phyloP scores from a whole-genome alignment of 331 rosid genomes.

The Malus hybrid region DNA sequence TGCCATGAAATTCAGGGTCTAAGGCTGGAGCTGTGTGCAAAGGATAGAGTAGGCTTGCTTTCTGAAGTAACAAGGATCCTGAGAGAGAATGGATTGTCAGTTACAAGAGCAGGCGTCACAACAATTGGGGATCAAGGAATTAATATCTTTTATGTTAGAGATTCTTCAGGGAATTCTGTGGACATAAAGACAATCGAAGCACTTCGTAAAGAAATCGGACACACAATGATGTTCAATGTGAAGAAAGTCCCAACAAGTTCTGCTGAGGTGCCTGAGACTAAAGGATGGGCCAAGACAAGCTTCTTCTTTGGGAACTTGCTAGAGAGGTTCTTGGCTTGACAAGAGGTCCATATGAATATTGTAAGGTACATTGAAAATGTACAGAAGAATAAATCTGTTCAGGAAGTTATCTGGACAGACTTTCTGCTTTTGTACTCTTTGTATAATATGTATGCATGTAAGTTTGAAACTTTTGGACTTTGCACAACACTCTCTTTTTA shows the following conservation, averaged over 20 bases:
- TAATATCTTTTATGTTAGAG: slow-evolving; percentile 73
- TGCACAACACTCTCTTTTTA: not conserved
- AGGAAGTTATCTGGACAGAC: slow-evolving; percentile 15
- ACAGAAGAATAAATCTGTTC: slow-evolving; percentile 35
- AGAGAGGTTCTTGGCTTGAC: slow-evolving; percentile 57
- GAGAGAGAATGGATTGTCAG: slow-evolving; percentile 73
- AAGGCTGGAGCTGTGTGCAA: slow-evolving; percentile 75
- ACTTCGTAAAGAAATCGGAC: slow-evolving; percentile 61
- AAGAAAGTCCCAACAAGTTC: slow-evolving; percentile 52
- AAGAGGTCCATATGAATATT: not conserved
- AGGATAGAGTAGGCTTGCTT: slow-evolving; percentile 73
- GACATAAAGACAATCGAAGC: slow-evolving; percentile 50
- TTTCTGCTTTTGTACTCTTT: slow-evolving; percentile 12
- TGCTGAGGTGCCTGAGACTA: slow-evolving; percentile 36
- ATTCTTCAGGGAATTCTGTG: slow-evolving; percentile 64
- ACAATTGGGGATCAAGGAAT: slow-evolving; percentile 72
- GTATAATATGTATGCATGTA: slow-evolving; percentile 12
- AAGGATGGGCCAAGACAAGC: slow-evolving; percentile 67
- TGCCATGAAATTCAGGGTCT: slow-evolving; percentile 49
- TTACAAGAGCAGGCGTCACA: slow-evolving; percentile 76
- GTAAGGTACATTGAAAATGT: slow-evolving; percentile 12
- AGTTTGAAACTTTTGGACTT: slow-evolving; percentile 5
- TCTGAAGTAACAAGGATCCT: slow-evolving; percentile 84
- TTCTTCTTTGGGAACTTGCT: slow-evolving; percentile 76
- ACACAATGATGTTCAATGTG: slow-evolving; percentile 60